Evolutionary conservation across 768 basidiomycete species (phyloP), one percentile per base, ranked within the genome.

Genomic region (Panaeolus papilionaceus): DNA sequence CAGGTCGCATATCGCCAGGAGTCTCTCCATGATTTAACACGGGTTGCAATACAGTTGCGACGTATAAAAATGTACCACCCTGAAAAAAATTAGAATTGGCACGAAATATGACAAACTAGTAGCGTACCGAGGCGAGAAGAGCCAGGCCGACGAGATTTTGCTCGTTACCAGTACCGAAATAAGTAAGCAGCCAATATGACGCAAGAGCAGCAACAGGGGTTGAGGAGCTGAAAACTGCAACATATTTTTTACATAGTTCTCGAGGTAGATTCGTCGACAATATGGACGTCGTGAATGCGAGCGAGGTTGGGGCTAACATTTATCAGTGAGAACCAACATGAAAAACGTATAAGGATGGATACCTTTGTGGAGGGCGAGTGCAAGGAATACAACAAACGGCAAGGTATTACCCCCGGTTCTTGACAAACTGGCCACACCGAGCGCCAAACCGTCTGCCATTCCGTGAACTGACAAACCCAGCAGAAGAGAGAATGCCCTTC

Each of bases 31-130:
- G 82, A 18, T 85, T 81, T 38, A 91, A 89, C 38, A 91, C 85
- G 2, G 92, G 88, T 73, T 94, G 93, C n/a, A 95, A 82, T 45
- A 94, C 91, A 1, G 95, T 95, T 0, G 96, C 95, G 9, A 98
- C 96, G 74, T 97, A 98, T 44, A 98, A 83, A 79, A 98, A 98
- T 3, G 94, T 95, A 9, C 96, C 96, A 54, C 94, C 96, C 94
- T 96, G 49, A 39, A 65, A 39, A 38, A 38, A 63, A 26, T 47
- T 38, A 58, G 40, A 63, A n/a, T 18, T 20, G 51, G 51, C 63
- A 44, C 33, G 20, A 37, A 38, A 47, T 28, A 54, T 38, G 9
- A 33, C 23, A 18, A 54, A 44, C 20, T 51, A 20, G 20, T 23
- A 49, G 81, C 90, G 73, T 72, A 96, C 96, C 14, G 95, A 97